Percentiles rank a stretch among this genome's conserved stretches.
Conservation (phyloP, 805 yeast species). For the Cyberlindnera maritima region DNA sequence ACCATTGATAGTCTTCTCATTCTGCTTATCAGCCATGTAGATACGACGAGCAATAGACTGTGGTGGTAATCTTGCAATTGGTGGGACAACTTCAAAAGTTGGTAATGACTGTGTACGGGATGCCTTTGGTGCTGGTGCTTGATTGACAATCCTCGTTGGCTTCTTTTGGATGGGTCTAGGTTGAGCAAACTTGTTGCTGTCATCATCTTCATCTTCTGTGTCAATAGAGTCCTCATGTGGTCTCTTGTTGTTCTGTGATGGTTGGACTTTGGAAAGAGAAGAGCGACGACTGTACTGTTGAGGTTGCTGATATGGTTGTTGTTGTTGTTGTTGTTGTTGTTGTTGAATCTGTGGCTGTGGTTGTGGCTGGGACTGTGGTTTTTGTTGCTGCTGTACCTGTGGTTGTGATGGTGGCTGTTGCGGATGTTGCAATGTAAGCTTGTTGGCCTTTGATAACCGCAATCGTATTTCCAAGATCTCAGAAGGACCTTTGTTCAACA, state of each 20-base stretch:
- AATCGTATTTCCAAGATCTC: constrained; percentile 58
- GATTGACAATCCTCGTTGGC: constrained; percentile 35
- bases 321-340: constrained; percentile 9
- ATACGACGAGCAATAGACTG: constrained; percentile 30
- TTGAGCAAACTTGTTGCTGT: constrained; percentile 13
- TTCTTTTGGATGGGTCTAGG: constrained; percentile 17
- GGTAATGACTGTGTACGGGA: constrained; percentile 45
- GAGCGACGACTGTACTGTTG: constrained; percentile 8
- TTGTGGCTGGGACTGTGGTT: constrained; percentile 2
- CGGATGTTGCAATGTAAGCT: constrained; percentile 5
- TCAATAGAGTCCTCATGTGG: constrained; percentile 17
- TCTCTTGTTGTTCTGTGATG: constrained; percentile 14
- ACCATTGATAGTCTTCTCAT: constrained; percentile 9
- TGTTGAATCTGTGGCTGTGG: no score
- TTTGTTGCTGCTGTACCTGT: constrained; percentile 6
- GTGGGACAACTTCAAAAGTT: constrained; percentile 22
- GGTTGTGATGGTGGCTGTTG: constrained; percentile 1
- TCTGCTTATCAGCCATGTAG: constrained; percentile 26
- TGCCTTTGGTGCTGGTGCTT: constrained; percentile 46
- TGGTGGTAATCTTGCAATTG: constrained; percentile 24
- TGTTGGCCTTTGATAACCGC: constrained; percentile 34
- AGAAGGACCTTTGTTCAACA: constrained; percentile 36
- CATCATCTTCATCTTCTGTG: constrained; percentile 23
- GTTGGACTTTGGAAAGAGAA: constrained; percentile 7
- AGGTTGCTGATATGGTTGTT: constrained; percentile 10